Conservation (phyloP, 192 early-diverging fungal species). For the Rhizophagus sp. region DNA sequence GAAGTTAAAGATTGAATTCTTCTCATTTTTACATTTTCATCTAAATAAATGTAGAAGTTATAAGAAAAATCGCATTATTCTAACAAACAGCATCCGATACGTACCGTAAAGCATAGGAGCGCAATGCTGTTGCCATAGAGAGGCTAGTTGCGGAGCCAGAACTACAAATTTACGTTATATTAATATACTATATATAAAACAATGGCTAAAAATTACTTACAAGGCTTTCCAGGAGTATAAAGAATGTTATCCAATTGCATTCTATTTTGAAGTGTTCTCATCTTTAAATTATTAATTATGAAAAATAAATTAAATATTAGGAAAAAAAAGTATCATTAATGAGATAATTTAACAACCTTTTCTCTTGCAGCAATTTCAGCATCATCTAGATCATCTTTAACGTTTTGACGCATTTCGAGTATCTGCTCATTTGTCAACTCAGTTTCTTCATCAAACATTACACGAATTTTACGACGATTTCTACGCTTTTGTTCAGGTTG, state of each 20-base stretch:
- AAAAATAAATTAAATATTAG: neutral
- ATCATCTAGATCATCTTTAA: neutral
- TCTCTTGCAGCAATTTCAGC: neutral
- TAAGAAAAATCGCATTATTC: neutral
- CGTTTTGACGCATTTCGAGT: conserved; percentile 14
- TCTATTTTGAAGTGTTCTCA: neutral
- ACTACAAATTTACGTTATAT: conserved; percentile 5
- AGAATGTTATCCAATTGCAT: neutral
- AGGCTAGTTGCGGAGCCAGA: neutral
- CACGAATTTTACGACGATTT: neutral
- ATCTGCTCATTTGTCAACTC: conserved; percentile 27
- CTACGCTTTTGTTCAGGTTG: conserved; percentile 4
- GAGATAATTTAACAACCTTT: neutral
- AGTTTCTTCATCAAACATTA: conserved; percentile 16
- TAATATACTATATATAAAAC: neutral
- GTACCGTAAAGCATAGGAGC: conserved; percentile 26
- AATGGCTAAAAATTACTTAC: neutral
- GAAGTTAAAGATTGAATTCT: neutral
- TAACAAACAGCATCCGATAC: neutral
- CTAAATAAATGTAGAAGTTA: neutral
- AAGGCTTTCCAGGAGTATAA: conserved; percentile 5
- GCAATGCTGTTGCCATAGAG: conserved; percentile 20
- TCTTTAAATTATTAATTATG: neutral
- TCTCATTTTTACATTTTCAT: neutral
- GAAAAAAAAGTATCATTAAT: neutral